Evolutionary conservation across 192 early-diverging fungal genomes (phyloP), one percentile per base, ranked within the genome.

Genomic region (Podila epigama): DNA sequence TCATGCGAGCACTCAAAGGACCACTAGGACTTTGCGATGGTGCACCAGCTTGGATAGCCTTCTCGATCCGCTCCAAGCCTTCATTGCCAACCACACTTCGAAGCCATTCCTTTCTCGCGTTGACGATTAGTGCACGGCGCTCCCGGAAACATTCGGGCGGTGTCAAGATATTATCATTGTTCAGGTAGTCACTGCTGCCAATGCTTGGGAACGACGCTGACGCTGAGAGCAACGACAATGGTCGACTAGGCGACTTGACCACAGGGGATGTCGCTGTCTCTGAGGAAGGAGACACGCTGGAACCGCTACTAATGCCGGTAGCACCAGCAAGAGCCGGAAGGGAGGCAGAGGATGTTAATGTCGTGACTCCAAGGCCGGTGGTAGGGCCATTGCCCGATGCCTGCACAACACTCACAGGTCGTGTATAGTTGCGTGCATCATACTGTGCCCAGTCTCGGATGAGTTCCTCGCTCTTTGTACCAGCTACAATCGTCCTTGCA

Each of bases 141-240:
- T 77, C 73, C 2, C 57, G 59, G 61, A 77, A 77, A 44, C 73
- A 77, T 34, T 77, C 73, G 1, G 73, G 73, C 2, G 73, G 73
- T 0, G 73, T 68, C 59, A 77, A 42, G 48, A 77, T 77, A 41
- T 77, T 77, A 32, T 77, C 73, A 12, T 27, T 64, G 39, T 64
- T 68, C 33, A 68, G 16, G 10, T 77, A 77, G 15, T 77, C 72
- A 37, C 25, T 50, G 27, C 72, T 77, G 16, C 72, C 72, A 8
- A 68, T 63, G 36, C 20, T 40, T 16, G 72, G 72, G 55, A 77
- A 77, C 15, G 60, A 68, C 1, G 65, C 53, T 5, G 66, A 68
- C 2, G 60, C 64, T 18, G 66, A 68, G 18, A 77, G 40, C 36
- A 77, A 31, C 18, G 66, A 77, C 28, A 77, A 29, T 10, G 73